Evolutionary conservation across 768 basidiomycete genomes (phyloP).

Genomic region (Trametes punicea): DNA sequence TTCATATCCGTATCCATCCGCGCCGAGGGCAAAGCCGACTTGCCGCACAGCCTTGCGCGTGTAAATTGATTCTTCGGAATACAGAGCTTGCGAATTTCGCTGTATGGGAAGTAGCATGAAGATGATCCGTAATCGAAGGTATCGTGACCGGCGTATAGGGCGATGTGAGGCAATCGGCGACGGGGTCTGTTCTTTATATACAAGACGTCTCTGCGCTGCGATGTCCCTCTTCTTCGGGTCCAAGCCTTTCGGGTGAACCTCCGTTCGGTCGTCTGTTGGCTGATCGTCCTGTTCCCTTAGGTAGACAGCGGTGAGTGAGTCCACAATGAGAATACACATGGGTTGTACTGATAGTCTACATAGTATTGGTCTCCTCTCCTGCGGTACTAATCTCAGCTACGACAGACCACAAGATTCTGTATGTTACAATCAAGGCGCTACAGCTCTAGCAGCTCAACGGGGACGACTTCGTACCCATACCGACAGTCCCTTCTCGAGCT

Average conservation of each 20-base stretch:
- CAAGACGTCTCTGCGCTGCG: background rate
- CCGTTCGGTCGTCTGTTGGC: background rate
- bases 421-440: conserved; percentile 6
- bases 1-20: background rate
- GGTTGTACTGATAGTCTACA: too few relatives aligned
- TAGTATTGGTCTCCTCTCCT: background rate
- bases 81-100: conserved; percentile 2
- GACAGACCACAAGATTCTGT: background rate
- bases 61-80: background rate
- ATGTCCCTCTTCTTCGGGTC: background rate
- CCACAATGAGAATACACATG: too few relatives aligned
- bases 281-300: background rate
- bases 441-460: conserved; percentile 5
- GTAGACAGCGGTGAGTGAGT: conserved; percentile 5
- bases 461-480: conserved; percentile 11
- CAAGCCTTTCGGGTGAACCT: background rate
- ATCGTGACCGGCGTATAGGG: background rate
- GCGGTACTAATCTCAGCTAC: background rate
- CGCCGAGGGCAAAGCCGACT: background rate
- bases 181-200: conserved; percentile 1
- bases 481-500: conserved; percentile 13
- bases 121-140: background rate
- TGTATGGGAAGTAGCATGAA: conserved; percentile 7
- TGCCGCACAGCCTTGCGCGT: background rate
- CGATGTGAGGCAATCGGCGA: conserved; percentile 1